Evolutionary conservation across 345 rosid species (phyloP).

Genomic region (Trapa incisa): DNA sequence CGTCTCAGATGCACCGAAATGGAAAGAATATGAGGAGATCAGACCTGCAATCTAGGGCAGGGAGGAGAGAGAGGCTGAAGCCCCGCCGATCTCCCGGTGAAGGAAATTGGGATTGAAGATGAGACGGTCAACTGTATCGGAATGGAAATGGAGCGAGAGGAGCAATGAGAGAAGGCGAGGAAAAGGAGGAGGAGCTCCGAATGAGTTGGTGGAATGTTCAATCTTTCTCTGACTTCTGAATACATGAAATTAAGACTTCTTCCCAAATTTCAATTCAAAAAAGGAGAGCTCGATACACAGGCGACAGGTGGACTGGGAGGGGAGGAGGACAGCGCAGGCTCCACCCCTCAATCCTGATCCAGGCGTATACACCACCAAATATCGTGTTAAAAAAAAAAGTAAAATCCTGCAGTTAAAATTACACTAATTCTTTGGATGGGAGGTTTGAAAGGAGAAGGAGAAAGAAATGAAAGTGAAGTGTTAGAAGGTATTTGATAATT

Average conservation of each 20-base stretch:
- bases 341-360: too few species aligned
- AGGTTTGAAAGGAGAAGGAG: too few species aligned
- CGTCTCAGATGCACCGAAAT: background rate
- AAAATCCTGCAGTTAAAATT: too few species aligned
- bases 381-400: too few species aligned
- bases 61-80: background rate
- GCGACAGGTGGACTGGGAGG: constrained; percentile 22
- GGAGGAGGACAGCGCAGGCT: too few species aligned
- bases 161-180: background rate
- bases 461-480: too few species aligned
- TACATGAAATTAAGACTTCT: background rate
- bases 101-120: background rate
- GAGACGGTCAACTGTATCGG: background rate
- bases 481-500: too few species aligned
- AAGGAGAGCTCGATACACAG: constrained; percentile 1
- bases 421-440: too few species aligned
- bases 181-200: constrained; percentile 5
- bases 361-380: too few species aligned
- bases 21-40: background rate
- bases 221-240: background rate
- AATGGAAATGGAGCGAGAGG: background rate
- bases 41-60: background rate
- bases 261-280: background rate
- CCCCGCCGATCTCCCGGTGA: background rate
- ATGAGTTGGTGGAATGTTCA: constrained; percentile 9